Conservation (phyloP, 148 eudicot genomes). For the Arctostaphylos glauca region DNA sequence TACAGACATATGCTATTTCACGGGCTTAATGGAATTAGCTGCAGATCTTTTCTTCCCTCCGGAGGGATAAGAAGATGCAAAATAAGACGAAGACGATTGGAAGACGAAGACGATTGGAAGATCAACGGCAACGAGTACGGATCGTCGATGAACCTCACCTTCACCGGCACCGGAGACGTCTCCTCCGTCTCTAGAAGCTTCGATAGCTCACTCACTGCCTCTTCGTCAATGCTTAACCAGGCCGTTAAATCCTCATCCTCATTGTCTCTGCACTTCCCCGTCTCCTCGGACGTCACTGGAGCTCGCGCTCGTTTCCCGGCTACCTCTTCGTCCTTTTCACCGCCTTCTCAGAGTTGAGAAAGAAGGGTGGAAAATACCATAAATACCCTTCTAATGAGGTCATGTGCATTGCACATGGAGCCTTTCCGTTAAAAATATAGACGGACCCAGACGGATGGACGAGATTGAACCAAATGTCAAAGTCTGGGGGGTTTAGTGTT, state of each 20-base stretch:
- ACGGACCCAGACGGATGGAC: too few species aligned
- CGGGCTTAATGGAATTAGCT: not conserved
- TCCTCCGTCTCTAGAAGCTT: conserved; percentile 40
- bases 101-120: conserved; percentile 36
- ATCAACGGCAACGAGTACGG: conserved; percentile 37
- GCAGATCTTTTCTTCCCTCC: not conserved
- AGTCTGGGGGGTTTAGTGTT: too few species aligned
- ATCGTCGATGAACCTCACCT: conserved; percentile 45
- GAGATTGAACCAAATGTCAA: too few species aligned
- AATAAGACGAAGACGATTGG: too few species aligned
- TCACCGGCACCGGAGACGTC: conserved; percentile 21
- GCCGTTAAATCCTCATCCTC: conserved; percentile 22
- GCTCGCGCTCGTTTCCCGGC: not conserved
- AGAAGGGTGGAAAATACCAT: too few species aligned
- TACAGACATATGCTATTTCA: not conserved
- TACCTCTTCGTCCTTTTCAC: not conserved
- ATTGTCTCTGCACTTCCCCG: not conserved
- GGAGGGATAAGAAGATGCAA: not conserved
- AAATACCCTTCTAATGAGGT: too few species aligned
- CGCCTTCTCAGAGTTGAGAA: too few species aligned
- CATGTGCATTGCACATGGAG: too few species aligned
- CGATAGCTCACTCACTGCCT: conserved; percentile 37
- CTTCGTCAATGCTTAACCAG: conserved; percentile 23
- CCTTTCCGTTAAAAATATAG: too few species aligned
- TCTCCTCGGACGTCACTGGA: not conserved